Percentiles rank a stretch among this genome's conserved stretches.
Evolutionary conservation across 805 yeast genomes (phyloP).

Genomic region (Metschnikowia cubensis): DNA sequence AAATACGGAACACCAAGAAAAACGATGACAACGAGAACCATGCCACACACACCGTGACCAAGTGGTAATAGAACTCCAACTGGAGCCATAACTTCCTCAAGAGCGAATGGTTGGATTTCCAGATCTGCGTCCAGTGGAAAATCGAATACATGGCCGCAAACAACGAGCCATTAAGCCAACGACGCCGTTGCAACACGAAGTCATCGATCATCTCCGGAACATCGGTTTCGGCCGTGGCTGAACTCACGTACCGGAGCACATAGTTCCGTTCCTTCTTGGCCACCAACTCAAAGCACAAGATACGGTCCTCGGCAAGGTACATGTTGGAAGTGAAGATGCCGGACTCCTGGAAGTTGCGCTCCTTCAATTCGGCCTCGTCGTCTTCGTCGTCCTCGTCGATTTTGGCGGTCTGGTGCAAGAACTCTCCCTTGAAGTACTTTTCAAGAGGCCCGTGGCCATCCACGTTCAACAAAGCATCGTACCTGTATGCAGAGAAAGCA

Average conservation of each 20-base stretch:
- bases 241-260: slow-evolving; percentile 87
- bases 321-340: slow-evolving; percentile 63
- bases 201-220: slow-evolving; percentile 95
- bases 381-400: slow-evolving; percentile 45
- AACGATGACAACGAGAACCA: slow-evolving; percentile 92
- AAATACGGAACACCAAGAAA: slow-evolving; percentile 85
- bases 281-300: slow-evolving; percentile 60
- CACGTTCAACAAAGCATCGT: slow-evolving; percentile 52
- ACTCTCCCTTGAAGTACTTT: slow-evolving; percentile 65
- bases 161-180: slow-evolving; percentile 98
- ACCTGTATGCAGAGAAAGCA: slow-evolving; percentile 64
- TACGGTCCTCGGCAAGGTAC: slow-evolving; percentile 70
- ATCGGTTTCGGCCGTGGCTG: slow-evolving; percentile 94
- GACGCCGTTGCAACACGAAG: slow-evolving; percentile 90
- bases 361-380: slow-evolving; percentile 41
- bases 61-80: slow-evolving; percentile 85
- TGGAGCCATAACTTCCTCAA: slow-evolving; percentile 79
- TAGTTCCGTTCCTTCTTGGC: slow-evolving; percentile 75
- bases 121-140: slow-evolving; percentile 78
- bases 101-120: slow-evolving; percentile 82
- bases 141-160: slow-evolving; percentile 94
- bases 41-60: slow-evolving; percentile 72
- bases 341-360: slow-evolving; percentile 35
- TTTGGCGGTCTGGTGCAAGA: slow-evolving; percentile 53
- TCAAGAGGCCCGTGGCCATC: slow-evolving; percentile 57